Percentiles rank a stretch among this genome's conserved stretches.
phyloP scores from a whole-genome alignment of 2,329 filamentous ascomycete genomes.

The Neofusicoccum ribis region DNA sequence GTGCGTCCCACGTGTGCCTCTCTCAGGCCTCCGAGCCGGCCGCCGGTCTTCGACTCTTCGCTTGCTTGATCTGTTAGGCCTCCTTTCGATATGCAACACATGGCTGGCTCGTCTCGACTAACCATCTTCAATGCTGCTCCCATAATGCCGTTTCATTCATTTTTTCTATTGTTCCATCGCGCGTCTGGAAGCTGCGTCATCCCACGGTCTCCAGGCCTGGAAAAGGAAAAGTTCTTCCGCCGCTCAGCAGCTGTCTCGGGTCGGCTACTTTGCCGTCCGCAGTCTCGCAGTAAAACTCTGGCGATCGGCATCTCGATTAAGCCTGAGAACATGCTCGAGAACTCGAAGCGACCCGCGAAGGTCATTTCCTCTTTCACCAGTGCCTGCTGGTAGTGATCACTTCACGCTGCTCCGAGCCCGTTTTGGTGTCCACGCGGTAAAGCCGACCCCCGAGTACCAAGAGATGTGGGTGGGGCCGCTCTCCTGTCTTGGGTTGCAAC shows the following conservation, averaged over 20 bases:
- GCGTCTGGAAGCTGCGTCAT: neutral
- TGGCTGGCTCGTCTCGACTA: constrained; percentile 6
- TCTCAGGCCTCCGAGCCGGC: neutral
- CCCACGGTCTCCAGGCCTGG: neutral
- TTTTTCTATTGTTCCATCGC: neutral
- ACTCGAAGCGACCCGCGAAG: neutral
- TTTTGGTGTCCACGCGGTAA: neutral
- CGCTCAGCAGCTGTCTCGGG: neutral
- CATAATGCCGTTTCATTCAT: neutral
- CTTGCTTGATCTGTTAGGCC: neutral
- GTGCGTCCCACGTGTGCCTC: neutral
- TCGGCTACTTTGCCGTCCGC: neutral
- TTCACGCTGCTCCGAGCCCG: neutral
- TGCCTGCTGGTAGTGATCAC: neutral
- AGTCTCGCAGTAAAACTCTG: neutral
- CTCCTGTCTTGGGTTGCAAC: neutral
- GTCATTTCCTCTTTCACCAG: neutral
- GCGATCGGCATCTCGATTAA: neutral
- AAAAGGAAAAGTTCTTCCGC: neutral
- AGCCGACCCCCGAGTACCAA: neutral
- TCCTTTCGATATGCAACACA: constrained; percentile 2
- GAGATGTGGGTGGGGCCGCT: neutral
- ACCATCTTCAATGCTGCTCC: neutral
- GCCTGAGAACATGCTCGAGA: neutral
- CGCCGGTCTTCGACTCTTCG: neutral